These are phyloP conservation scores for Cetraspora pellucida DNA, from an alignment of 192 early-diverging fungal species.

Conservation along the genomic window DNA sequence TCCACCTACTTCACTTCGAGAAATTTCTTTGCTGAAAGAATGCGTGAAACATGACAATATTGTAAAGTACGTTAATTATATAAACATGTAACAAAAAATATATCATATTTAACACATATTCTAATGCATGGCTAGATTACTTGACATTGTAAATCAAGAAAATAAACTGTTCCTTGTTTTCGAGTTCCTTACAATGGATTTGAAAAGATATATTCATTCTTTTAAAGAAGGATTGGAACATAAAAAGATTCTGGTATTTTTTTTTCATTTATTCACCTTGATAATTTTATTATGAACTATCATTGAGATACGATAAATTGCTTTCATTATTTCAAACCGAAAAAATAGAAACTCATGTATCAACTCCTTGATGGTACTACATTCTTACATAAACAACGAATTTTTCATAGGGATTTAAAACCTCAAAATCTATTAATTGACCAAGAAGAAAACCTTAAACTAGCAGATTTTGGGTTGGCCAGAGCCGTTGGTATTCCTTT, in stretches of 20 bases:
- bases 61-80: slow-evolving; percentile 59
- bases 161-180: slow-evolving; percentile 80
- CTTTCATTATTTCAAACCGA: slow-evolving; percentile 34
- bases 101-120: not conserved
- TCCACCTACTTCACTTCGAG: slow-evolving; percentile 72
- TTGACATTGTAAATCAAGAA: slow-evolving; percentile 76
- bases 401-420: slow-evolving; percentile 74
- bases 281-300: not conserved
- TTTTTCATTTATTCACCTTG: not conserved
- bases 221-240: slow-evolving; percentile 8
- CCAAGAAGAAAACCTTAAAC: slow-evolving; percentile 79
- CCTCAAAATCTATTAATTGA: slow-evolving; percentile 87
- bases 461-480: slow-evolving; percentile 88
- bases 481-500: slow-evolving; percentile 89
- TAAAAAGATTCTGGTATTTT: slow-evolving; percentile 10
- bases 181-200: slow-evolving; percentile 80
- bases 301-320: not conserved
- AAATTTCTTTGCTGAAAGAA: slow-evolving; percentile 79
- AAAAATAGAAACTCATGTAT: slow-evolving; percentile 80
- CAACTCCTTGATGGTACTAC: slow-evolving; percentile 86
- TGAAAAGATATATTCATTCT: slow-evolving; percentile 7
- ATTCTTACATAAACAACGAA: slow-evolving; percentile 88
- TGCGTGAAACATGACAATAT: slow-evolving; percentile 69
- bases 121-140: slow-evolving; percentile 46
- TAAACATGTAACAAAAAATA: no score